Evolutionary conservation across 106 monocot genomes (phyloP), one percentile per base, ranked within the genome.

Genomic region (Dioscorea zingiberensis): DNA sequence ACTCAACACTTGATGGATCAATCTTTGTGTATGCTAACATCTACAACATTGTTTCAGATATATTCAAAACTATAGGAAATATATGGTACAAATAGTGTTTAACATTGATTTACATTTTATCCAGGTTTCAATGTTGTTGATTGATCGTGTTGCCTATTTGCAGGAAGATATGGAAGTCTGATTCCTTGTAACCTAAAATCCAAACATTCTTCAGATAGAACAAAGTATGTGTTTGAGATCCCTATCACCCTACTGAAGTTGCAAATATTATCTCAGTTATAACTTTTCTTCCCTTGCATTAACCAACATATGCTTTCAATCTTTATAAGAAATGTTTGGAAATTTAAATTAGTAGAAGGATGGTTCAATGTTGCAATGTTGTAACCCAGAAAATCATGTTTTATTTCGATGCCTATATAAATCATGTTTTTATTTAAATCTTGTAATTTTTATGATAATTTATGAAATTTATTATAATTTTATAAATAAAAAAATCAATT

Each of bases 191-290:
- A 80, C 9, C 91, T 87, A 13, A 25, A 82, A 13, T 81, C 87
- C 4, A 81, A 46, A 44, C 59, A 81, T 1, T 91, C 84, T 27
- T 19, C 32, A 13, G 78, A 87, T 53, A 74, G 91, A 29, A 78
- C 90, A 1, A 87, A 87, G 67, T 86, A 83, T 59, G 80, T 91
- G 6, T 91, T n/a, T 91, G 86, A 87, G 91, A 91, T 32, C 78
- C 91, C 7, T 91, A 78, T 59, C 91, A 91, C 66, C 91, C 87
- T 21, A 74, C 84, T 23, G 87, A 91, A 17, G 78, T 84, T 19
- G 56, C 91, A 24, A 91, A 91, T 72, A 25, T 54, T 49, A 28
- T 84, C 46, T n/a, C n/a, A n/a, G n/a, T n/a, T n/a, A n/a, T n/a
- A n/a, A n/a, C n/a, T n/a, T n/a, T n/a, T n/a, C n/a, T n/a, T n/a